phyloP scores from a whole-genome alignment of 75 land plant species.

The Pinus tabuliformis region DNA sequence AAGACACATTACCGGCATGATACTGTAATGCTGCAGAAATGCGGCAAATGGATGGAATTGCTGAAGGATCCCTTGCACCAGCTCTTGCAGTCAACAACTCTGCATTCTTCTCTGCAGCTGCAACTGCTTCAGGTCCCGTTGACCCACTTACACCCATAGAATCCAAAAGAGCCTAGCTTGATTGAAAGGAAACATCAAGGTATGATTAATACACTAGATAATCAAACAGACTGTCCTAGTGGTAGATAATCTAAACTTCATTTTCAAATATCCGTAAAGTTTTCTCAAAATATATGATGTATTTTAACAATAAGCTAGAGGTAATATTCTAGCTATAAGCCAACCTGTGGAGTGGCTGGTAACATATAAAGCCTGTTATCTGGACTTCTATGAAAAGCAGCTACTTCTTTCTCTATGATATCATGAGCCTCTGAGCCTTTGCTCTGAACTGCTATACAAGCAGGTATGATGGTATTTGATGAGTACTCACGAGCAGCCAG shows the following conservation, averaged over 20 bases:
- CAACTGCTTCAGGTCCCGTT: slow-evolving; percentile 82
- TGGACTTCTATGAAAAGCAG: slow-evolving; percentile 72
- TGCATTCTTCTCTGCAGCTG: slow-evolving; percentile 88
- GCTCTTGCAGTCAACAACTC: slow-evolving; percentile 88
- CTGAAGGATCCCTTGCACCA: slow-evolving; percentile 97
- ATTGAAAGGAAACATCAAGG: background rate
- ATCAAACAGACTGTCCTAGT: background rate
- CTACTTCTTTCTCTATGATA: slow-evolving; percentile 81
- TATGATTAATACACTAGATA: background rate
- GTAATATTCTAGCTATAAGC: background rate
- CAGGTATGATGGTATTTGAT: slow-evolving; percentile 79
- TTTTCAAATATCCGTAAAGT: background rate
- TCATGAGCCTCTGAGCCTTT: slow-evolving; percentile 70
- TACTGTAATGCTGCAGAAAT: slow-evolving; percentile 80
- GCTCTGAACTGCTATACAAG: slow-evolving; percentile 58
- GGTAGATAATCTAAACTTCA: background rate
- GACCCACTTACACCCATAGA: slow-evolving; percentile 72
- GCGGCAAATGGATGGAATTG: slow-evolving; percentile 91
- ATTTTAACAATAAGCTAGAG: background rate
- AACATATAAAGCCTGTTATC: slow-evolving; percentile 91
- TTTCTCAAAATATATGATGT: background rate
- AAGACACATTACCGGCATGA: slow-evolving; percentile 49
- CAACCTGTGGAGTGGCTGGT: slow-evolving; percentile 91
- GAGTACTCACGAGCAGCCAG: slow-evolving; percentile 83
- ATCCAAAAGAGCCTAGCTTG: slow-evolving; percentile 78